Evolutionary conservation across 2,329 filamentous ascomycete species (phyloP), one percentile per base, ranked within the genome.

Genomic region (Dactylellina cionopaga): DNA sequence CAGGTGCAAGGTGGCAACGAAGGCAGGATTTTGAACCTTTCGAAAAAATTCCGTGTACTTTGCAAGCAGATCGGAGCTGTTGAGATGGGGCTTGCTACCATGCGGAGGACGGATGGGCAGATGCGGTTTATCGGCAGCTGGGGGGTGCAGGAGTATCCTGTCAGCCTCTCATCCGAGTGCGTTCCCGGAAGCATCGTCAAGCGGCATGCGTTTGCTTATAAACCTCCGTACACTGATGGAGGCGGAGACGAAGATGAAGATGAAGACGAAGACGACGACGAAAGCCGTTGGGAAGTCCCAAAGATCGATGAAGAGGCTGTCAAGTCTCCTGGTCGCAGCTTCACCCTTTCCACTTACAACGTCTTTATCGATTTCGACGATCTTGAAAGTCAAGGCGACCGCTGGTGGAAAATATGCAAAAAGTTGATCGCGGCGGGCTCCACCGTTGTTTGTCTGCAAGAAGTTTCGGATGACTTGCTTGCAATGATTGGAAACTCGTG

Each of bases 391-490:
- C 72, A 33, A 79, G 81, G 52, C 77, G 81, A 29, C 79, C 82
- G 74, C 76, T 80, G 3, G 75, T 80, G 17, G 41, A 49, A 31
- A 10, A 64, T 71, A 74, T 83, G 17, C 69, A 81, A 22, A 54
- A 77, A 15, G 78, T 77, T 2, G 76, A 83, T 29, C 74, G 80
- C 10, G 79, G 78, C 68, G 11, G 39, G 31, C 37, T 79, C 80
- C 2, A 80, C 82, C 59, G 75, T 83, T 17, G 59, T 83, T 0
- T 78, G 81, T 2, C 81, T 90, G 3, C 84, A 90, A 77, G 88
- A 90, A 79, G 85, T 90, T 0, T 88, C 87, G 0, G 87, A 90
- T 72, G 82, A 86, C 39, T 89, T 90, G 70, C 82, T 90, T 0
- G 81, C 82, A 0, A 83, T 83, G 64, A 80, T 90, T 0, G 83